phyloP scores from a whole-genome alignment of 345 rosid genomes.

The Boechera retrofracta region DNA sequence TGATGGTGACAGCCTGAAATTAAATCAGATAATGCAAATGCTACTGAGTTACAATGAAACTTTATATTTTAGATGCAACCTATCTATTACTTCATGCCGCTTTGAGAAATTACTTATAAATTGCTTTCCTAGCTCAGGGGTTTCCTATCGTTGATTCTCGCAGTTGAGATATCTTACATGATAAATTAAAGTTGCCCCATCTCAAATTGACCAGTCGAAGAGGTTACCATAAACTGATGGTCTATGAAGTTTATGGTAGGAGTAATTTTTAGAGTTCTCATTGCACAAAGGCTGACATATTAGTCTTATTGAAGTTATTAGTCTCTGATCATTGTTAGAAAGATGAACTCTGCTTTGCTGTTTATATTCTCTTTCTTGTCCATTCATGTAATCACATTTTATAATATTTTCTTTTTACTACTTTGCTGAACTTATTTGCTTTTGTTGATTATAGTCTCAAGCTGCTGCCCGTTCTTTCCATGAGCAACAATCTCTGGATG shows the following conservation, averaged over 20 bases:
- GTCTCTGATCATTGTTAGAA: background rate
- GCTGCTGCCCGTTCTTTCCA: slow-evolving; percentile 60
- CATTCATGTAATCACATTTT: background rate
- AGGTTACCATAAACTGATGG: slow-evolving; percentile 11
- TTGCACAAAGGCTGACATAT: background rate
- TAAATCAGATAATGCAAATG: slow-evolving; percentile 6
- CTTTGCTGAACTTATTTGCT: slow-evolving; percentile 16
- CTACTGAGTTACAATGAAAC: background rate
- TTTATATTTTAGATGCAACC: background rate
- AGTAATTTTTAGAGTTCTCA: background rate
- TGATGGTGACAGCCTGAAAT: slow-evolving; percentile 1
- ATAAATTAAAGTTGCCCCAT: background rate
- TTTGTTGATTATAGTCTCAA: slow-evolving; percentile 47
- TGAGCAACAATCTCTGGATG: slow-evolving; percentile 71
- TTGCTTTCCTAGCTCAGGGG: background rate
- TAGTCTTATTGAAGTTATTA: background rate
- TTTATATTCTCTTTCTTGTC: background rate
- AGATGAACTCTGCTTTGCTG: background rate
- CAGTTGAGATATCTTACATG: background rate
- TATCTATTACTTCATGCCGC: slow-evolving; percentile 1
- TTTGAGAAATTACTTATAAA: slow-evolving; percentile 5
- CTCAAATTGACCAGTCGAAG: background rate
- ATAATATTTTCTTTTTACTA: background rate
- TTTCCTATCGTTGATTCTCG: background rate
- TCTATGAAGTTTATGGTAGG: slow-evolving; percentile 1